phyloP scores from a whole-genome alignment of 257 asterid species.

The Solanum bulbocastanum region DNA sequence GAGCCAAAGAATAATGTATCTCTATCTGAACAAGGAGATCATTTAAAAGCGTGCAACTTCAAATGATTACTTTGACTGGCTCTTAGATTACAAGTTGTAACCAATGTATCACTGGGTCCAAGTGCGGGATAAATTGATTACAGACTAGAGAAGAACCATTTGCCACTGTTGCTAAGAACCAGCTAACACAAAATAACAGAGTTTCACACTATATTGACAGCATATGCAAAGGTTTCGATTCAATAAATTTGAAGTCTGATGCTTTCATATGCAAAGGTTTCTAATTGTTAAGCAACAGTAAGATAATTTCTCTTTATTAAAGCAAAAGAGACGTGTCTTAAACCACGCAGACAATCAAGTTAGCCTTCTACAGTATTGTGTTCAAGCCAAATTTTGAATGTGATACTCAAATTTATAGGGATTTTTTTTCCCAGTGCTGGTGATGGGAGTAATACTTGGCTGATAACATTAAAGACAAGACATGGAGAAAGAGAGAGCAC shows the following conservation, averaged over 20 bases:
- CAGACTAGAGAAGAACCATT: not conserved
- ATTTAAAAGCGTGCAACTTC: not conserved
- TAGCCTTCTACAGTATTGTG: not conserved
- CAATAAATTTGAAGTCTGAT: not conserved
- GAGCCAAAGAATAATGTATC: not conserved
- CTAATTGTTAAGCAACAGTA: not conserved
- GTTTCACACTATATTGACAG: not conserved
- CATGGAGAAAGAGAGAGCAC: conserved; percentile 12
- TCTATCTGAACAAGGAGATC: not conserved
- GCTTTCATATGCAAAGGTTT: not conserved
- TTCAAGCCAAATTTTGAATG: not conserved
- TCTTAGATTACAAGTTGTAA: not conserved
- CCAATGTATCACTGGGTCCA: not conserved
- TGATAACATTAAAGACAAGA: not conserved
- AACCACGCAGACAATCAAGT: not conserved
- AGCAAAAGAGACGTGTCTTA: not conserved
- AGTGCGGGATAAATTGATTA: not conserved
- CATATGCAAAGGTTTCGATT: not conserved
- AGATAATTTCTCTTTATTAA: not conserved
- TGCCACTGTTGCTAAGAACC: not conserved
- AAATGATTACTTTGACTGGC: not conserved
- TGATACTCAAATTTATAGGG: not conserved
- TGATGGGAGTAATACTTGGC: not conserved
- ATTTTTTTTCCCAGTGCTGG: not conserved
- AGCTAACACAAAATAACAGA: not conserved